Percentiles rank a stretch among this genome's conserved stretches.
Conservation (phyloP, 352 stramenopile genomes). For the Peronospora destructor region DNA sequence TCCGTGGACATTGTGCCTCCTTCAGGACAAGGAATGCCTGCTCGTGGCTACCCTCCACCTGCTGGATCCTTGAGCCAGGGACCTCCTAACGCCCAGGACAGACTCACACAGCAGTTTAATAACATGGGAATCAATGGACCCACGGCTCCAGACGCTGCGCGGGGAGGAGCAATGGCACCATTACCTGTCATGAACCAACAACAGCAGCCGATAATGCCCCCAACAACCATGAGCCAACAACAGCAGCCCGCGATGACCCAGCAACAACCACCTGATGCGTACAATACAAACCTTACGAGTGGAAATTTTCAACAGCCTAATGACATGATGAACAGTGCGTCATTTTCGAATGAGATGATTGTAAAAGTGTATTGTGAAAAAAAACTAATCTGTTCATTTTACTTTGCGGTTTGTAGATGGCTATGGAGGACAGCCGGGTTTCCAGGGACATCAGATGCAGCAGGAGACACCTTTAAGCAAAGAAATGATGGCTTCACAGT, state of each 20-base stretch:
- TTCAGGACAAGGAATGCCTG: slow-evolving; percentile 25
- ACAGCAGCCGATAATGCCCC: slow-evolving; percentile 6
- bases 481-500: slow-evolving; percentile 68
- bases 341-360: neutral
- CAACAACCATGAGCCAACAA: neutral
- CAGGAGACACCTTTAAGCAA: slow-evolving; percentile 52
- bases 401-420: slow-evolving; percentile 32
- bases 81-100: slow-evolving; percentile 21
- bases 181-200: slow-evolving; percentile 17
- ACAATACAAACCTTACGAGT: slow-evolving; percentile 44
- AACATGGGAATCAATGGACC: slow-evolving; percentile 59
- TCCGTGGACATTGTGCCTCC: slow-evolving; percentile 10
- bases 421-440: slow-evolving; percentile 42
- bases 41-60: slow-evolving; percentile 11
- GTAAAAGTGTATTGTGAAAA: slow-evolving; percentile 3
- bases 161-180: slow-evolving; percentile 24
- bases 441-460: slow-evolving; percentile 40
- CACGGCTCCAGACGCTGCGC: slow-evolving; percentile 20
- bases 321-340: slow-evolving; percentile 68
- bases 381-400: slow-evolving; percentile 1
- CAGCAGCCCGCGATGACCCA: slow-evolving; percentile 24
- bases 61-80: slow-evolving; percentile 12
- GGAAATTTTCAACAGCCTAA: slow-evolving; percentile 77
- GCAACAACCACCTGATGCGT: slow-evolving; percentile 14
- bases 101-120: slow-evolving; percentile 53